These are phyloP conservation scores for Trichoderma aggressivum DNA, from an alignment of 2,329 filamentous ascomycete species.

Conservation along the genomic window DNA sequence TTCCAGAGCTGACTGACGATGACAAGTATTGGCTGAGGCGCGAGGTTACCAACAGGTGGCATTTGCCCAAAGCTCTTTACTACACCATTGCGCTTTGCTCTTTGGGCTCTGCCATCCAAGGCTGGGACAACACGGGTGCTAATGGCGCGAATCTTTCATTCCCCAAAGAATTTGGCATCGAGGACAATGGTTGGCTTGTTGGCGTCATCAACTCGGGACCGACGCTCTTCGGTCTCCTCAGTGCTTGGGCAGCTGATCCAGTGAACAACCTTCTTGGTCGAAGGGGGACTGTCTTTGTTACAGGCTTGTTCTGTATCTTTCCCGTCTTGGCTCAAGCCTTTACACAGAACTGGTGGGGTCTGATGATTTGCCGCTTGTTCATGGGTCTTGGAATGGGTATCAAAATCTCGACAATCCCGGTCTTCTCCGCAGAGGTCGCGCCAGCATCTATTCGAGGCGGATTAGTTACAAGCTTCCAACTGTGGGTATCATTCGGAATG, in stretches of 20 bases:
- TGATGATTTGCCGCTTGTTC: constrained; percentile 39
- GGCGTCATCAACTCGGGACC: constrained; percentile 52
- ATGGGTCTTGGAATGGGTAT: constrained; percentile 61
- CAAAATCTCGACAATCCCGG: constrained; percentile 44
- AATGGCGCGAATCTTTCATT: constrained; percentile 41
- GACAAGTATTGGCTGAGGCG: constrained; percentile 26
- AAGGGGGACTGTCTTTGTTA: constrained; percentile 47
- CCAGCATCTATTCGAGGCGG: constrained; percentile 48
- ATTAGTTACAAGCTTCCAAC: constrained; percentile 49
- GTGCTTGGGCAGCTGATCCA: constrained; percentile 32
- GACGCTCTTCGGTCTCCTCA: constrained; percentile 24
- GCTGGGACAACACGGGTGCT: constrained; percentile 46
- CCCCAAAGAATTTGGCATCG: constrained; percentile 35
- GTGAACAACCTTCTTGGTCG: constrained; percentile 36
- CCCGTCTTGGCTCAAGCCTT: constrained; percentile 53
- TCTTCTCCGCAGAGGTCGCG: constrained; percentile 51
- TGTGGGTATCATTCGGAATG: constrained; percentile 52
- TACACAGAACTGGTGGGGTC: constrained; percentile 49
- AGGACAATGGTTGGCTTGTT: constrained; percentile 47
- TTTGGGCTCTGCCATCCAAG: constrained; percentile 32
- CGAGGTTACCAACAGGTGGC: constrained; percentile 31
- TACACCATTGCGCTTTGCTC: constrained; percentile 30
- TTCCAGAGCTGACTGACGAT: constrained; percentile 26
- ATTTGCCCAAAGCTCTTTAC: constrained; percentile 28
- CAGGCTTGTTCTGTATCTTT: constrained; percentile 53